Conservation (phyloP, 768 basidiomycete genomes). For the Phylloporus sp. region DNA sequence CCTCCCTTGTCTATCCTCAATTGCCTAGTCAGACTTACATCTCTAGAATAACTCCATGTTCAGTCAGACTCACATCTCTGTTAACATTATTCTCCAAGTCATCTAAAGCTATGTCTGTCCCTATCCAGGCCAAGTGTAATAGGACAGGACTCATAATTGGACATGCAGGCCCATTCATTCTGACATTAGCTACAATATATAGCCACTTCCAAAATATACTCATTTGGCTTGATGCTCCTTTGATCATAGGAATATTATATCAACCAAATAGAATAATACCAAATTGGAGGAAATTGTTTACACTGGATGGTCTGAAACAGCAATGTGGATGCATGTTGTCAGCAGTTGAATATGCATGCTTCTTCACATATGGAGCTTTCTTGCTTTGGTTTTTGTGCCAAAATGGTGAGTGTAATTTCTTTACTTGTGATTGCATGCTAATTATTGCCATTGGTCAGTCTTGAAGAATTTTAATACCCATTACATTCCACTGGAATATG, state of each 20-base stretch:
- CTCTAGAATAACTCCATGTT: too few species aligned
- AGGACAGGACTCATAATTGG: too few species aligned
- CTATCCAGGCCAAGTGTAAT: too few species aligned
- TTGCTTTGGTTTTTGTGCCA: conserved; percentile 88
- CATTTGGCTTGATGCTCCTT: conserved; percentile 1
- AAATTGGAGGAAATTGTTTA: conserved; percentile 71
- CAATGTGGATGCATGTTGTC: conserved; percentile 99
- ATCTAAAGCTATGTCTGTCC: too few species aligned
- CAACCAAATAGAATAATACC: conserved; percentile 43
- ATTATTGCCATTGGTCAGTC: conserved; percentile 17
- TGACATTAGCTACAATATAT: too few species aligned
- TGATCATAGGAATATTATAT: conserved; percentile 63
- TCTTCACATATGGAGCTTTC: conserved; percentile 79
- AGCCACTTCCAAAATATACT: too few species aligned
- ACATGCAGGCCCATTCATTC: too few species aligned
- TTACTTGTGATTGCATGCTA: background rate
- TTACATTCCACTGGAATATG: background rate
- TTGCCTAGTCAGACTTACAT: too few species aligned
- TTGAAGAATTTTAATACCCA: conserved; percentile 21
- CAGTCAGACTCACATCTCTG: too few species aligned
- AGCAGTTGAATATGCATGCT: conserved; percentile 92
- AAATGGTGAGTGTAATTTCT: conserved; percentile 56
- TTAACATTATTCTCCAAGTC: too few species aligned
- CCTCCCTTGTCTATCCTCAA: too few species aligned
- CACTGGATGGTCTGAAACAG: conserved; percentile 91